These are phyloP conservation scores for Salvia hispanica DNA, from an alignment of 257 asterid genomes.

Conservation along the genomic window DNA sequence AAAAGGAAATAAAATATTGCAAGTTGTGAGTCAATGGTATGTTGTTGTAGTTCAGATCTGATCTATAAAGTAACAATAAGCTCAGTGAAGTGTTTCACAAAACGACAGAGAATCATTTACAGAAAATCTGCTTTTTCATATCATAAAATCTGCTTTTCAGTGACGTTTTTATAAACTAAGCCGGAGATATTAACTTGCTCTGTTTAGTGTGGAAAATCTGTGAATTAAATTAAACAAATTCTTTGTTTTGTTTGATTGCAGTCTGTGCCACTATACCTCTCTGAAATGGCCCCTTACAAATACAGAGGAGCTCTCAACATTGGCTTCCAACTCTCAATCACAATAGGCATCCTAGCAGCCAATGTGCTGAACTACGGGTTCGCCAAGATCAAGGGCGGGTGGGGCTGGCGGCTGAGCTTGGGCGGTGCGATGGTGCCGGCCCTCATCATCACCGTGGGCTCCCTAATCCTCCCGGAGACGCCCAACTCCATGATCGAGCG, in stretches of 20 bases:
- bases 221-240: neutral
- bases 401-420: constrained; percentile 83
- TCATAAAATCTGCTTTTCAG: too few relatives aligned
- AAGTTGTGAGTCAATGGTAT: too few relatives aligned
- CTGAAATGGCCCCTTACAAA: constrained; percentile 61
- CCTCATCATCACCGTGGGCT: constrained; percentile 64
- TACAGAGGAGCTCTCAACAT: constrained; percentile 57
- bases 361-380: constrained; percentile 49
- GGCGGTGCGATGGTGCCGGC: constrained; percentile 94
- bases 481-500: constrained; percentile 87
- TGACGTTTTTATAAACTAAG: too few relatives aligned
- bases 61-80: too few relatives aligned
- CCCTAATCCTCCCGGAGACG: constrained; percentile 77
- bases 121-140: too few relatives aligned
- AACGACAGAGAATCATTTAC: too few relatives aligned
- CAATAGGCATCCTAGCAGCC: constrained; percentile 50
- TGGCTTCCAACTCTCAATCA: constrained; percentile 51
- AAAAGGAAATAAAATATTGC: too few relatives aligned
- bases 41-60: too few relatives aligned
- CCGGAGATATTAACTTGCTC: too few relatives aligned
- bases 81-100: too few relatives aligned
- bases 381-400: constrained; percentile 39
- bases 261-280: constrained; percentile 59
- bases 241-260: constrained; percentile 11
- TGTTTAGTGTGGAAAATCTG: too few relatives aligned